These are phyloP conservation scores for Puccinia coronata DNA, from an alignment of 1,284 basidiomycete genomes.

Conservation along the genomic window DNA sequence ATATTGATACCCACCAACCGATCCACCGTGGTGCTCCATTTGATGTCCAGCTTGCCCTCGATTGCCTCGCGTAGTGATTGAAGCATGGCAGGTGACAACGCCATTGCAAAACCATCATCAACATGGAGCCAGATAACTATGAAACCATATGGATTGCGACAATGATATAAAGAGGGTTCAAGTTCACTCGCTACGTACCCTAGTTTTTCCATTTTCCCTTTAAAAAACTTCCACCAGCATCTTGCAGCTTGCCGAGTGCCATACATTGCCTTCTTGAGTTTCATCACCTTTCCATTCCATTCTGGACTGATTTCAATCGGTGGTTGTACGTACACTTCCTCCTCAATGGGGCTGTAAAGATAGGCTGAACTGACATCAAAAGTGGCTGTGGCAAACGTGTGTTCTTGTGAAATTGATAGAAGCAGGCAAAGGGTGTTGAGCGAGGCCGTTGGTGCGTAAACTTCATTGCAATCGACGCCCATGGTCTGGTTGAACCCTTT, in stretches of 20 bases:
- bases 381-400: not conserved
- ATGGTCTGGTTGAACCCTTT: not conserved
- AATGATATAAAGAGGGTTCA: not conserved
- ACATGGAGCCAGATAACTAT: conserved; percentile 3
- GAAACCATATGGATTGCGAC: not conserved
- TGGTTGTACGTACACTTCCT: not conserved
- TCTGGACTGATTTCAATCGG: not conserved
- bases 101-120: not conserved
- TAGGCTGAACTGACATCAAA: conserved; percentile 34
- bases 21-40: not conserved
- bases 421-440: not conserved
- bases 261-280: not conserved
- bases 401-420: not conserved
- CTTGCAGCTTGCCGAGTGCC: not conserved
- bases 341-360: not conserved
- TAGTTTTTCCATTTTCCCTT: not conserved
- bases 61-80: not conserved
- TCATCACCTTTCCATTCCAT: not conserved
- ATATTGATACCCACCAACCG: not conserved
- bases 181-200: not conserved
- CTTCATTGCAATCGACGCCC: not conserved
- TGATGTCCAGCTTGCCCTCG: not conserved
- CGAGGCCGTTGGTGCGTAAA: not conserved
- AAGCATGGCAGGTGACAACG: not conserved
- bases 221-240: conserved; percentile 1